These are phyloP conservation scores for Seiridium cupressi DNA, from an alignment of 2,329 filamentous ascomycete genomes.

Conservation along the genomic window DNA sequence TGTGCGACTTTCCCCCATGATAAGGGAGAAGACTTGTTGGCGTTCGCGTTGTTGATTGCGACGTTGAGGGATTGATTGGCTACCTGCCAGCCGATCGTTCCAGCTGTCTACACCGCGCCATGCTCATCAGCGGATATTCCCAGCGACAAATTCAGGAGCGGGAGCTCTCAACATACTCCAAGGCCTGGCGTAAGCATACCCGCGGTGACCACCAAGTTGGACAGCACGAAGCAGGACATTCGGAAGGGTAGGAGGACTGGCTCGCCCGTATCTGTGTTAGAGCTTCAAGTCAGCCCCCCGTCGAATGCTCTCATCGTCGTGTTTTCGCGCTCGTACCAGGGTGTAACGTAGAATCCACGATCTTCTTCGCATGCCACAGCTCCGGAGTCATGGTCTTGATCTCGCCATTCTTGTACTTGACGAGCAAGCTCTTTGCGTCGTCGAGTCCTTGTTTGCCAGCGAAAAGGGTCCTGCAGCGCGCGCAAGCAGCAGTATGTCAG, in stretches of 20 bases:
- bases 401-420: constrained; percentile 83
- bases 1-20: constrained; percentile 77
- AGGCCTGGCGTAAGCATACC: constrained; percentile 96
- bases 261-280: constrained; percentile 74
- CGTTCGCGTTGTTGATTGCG: constrained; percentile 95
- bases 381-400: constrained; percentile 80
- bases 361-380: constrained; percentile 93
- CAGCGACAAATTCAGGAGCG: neutral
- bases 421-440: constrained; percentile 77
- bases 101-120: constrained; percentile 57
- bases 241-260: constrained; percentile 92
- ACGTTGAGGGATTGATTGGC: constrained; percentile 98
- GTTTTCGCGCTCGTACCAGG: constrained; percentile 63
- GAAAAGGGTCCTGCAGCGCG: constrained; percentile 70
- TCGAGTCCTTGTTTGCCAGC: constrained; percentile 77
- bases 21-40: constrained; percentile 93
- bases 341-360: constrained; percentile 93
- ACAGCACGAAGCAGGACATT: constrained; percentile 94
- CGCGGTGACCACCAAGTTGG: constrained; percentile 90
- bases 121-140: constrained; percentile 9
- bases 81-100: constrained; percentile 91
- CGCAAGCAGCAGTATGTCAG: no score
- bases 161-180: constrained; percentile 49
- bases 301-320: neutral
- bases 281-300: constrained; percentile 3